phyloP scores from a whole-genome alignment of 345 rosid species.

The Iberis pinnata region DNA sequence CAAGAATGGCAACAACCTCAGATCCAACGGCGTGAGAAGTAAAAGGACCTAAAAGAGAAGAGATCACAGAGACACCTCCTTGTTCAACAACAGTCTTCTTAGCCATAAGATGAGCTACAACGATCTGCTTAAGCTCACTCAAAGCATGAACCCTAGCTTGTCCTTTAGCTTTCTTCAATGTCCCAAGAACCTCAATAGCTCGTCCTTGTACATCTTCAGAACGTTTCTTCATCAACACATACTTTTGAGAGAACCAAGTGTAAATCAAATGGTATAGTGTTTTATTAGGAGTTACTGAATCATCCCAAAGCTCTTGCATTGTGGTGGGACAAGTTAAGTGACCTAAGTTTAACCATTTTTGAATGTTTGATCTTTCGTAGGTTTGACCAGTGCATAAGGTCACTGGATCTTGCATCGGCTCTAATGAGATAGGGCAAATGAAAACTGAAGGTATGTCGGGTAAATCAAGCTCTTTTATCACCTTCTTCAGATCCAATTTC shows the following conservation, averaged over 20 bases:
- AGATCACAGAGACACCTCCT: constrained; percentile 41
- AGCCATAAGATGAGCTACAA: constrained; percentile 37
- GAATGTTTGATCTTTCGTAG: constrained; percentile 57
- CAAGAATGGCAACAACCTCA: constrained; percentile 61
- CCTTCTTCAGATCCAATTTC: constrained; percentile 57
- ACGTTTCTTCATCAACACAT: constrained; percentile 50
- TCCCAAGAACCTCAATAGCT: constrained; percentile 45
- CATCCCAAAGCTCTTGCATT: constrained; percentile 78
- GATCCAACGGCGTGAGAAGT: constrained; percentile 71
- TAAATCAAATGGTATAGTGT: constrained; percentile 58
- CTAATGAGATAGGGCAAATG: constrained; percentile 62
- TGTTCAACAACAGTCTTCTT: constrained; percentile 45
- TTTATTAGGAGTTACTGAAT: constrained; percentile 55
- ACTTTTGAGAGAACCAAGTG: constrained; percentile 65
- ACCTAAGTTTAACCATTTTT: constrained; percentile 55
- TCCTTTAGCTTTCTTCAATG: constrained; percentile 57
- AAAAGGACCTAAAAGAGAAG: constrained; percentile 57
- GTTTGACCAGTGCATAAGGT: constrained; percentile 76
- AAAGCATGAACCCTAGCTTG: constrained; percentile 61
- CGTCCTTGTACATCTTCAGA: constrained; percentile 69
- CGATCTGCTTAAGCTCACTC: constrained; percentile 50
- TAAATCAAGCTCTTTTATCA: constrained; percentile 55
- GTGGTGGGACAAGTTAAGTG: constrained; percentile 69
- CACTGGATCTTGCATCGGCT: constrained; percentile 70
- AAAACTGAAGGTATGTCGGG: constrained; percentile 44